Percentiles rank a stretch among this genome's conserved stretches.
Conservation (phyloP, 345 rosid species). For the Chamaenerion angustifolium region DNA sequence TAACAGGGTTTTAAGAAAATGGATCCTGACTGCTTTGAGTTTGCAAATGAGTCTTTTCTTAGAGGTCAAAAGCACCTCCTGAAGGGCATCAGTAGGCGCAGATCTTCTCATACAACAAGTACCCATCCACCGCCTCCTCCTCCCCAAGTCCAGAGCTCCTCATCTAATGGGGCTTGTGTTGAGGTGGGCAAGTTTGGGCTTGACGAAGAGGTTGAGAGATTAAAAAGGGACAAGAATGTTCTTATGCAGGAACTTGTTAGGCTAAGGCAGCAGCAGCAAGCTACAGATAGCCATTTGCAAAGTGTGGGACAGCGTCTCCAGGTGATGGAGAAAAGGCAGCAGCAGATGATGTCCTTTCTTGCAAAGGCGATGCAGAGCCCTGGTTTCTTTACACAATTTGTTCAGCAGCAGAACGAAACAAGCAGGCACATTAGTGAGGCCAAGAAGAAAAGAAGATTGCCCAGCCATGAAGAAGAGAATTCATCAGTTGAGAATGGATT, state of each 20-base stretch:
- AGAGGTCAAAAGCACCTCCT: slow-evolving; percentile 79
- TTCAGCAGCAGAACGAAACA: slow-evolving; percentile 20
- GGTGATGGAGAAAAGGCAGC: slow-evolving; percentile 53
- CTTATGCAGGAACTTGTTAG: slow-evolving; percentile 43
- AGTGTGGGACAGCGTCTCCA: slow-evolving; percentile 43
- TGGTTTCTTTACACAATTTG: slow-evolving; percentile 30
- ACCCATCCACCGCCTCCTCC: neutral
- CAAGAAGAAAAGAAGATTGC: slow-evolving; percentile 39
- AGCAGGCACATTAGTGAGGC: slow-evolving; percentile 20
- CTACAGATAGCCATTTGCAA: slow-evolving; percentile 27
- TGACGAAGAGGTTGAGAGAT: slow-evolving; percentile 45
- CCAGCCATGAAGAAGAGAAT: too few species aligned
- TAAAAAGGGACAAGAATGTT: slow-evolving; percentile 42
- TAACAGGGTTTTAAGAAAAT: slow-evolving; percentile 79
- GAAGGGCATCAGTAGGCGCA: slow-evolving; percentile 63
- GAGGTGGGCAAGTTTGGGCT: slow-evolving; percentile 62
- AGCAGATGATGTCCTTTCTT: slow-evolving; percentile 61
- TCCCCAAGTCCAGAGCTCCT: slow-evolving; percentile 13
- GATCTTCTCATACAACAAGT: slow-evolving; percentile 16
- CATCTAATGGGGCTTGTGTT: slow-evolving; percentile 37
- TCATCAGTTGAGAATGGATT: too few species aligned
- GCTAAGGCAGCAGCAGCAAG: slow-evolving; percentile 63
- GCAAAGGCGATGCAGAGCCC: slow-evolving; percentile 57
- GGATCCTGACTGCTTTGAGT: slow-evolving; percentile 86
- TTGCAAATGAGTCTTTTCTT: slow-evolving; percentile 75